Evolutionary conservation across 2,329 filamentous ascomycete species (phyloP), one percentile per base, ranked within the genome.

Genomic region (Aquanectria penicillioides): DNA sequence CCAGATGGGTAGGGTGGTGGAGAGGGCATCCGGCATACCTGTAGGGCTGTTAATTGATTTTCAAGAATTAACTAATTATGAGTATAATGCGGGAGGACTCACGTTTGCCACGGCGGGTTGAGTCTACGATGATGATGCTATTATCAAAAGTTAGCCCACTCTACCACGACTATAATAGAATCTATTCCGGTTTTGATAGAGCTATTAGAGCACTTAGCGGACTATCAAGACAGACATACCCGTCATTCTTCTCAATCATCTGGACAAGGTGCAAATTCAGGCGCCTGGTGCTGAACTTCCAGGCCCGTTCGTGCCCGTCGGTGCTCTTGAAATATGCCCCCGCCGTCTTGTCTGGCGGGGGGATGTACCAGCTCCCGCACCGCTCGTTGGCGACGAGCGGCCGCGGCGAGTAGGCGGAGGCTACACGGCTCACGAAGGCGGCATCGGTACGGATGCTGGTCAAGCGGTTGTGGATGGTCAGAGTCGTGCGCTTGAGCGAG

Each of bases 291-390:
- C 92, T 97, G 72, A 98, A 97, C 61, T 89, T 86, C 95, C 95
- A 99, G 71, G 96, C 89, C 8, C 92, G 89, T 49, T 89, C 88
- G 74, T 99, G 95, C 1, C 95, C 95, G 77, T 99, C 95, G 2
- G 95, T 99, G 77, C 92, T 97, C 82, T 99, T 99, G 78, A 98
- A 99, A 77, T 98, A 99, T 26, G 90, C 92, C 64, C 91, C 93
- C 26, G 86, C 91, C 1, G 73, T 77, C 75, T 94, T 95, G 22
- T 71, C 70, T 7, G 75, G 75, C 0, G 89, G 89, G 28, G 81
- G 77, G 22, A 98, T 90, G 74, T 98, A 98, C 95, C 95, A 99
- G 76, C 92, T 94, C 1, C 95, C 95, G 74, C 95, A 98, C 59
- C 95, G 86, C 80, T 98, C 94, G 72, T 99, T 99, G 25, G 94